These are phyloP conservation scores for Chlorophyllum brunneum DNA, from an alignment of 768 basidiomycete genomes.

Conservation along the genomic window DNA sequence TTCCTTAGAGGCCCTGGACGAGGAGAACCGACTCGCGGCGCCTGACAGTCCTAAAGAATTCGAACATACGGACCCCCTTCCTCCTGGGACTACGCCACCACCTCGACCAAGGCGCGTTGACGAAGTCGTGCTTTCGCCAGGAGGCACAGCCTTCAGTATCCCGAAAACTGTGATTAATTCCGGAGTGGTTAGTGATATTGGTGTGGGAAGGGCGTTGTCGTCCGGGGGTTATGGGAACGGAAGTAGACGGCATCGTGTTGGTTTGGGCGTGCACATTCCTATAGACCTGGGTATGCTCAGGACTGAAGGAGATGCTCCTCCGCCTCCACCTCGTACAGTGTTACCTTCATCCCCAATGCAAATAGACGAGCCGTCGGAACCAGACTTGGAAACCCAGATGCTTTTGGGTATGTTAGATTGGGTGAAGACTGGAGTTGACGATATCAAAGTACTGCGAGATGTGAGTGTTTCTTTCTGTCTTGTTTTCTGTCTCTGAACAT, in stretches of 20 bases:
- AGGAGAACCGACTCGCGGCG: constrained; percentile 5
- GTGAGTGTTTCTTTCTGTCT: constrained; percentile 2
- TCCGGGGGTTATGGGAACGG: constrained; percentile 1
- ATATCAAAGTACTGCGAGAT: constrained; percentile 6
- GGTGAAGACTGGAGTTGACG: constrained; percentile 2
- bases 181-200: constrained; percentile 10
- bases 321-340: not conserved
- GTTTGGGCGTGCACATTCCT: not conserved
- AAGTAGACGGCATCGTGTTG: not conserved
- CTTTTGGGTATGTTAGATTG: constrained; percentile 2
- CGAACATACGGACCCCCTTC: constrained; percentile 14
- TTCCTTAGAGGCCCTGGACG: not conserved
- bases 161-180: constrained; percentile 19
- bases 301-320: not conserved
- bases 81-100: constrained; percentile 22
- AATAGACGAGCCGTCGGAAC: not conserved
- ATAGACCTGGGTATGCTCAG: not conserved
- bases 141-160: constrained; percentile 21
- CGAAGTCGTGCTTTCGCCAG: constrained; percentile 3
- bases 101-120: constrained; percentile 17
- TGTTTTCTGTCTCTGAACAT: not conserved
- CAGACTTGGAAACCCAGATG: constrained; percentile 8
- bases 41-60: constrained; percentile 6
- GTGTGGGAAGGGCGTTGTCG: constrained; percentile 1
- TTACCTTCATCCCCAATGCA: not conserved